Evolutionary conservation across 345 rosid genomes (phyloP), one percentile per base, ranked within the genome.

Genomic region (Euclidium syriacum): DNA sequence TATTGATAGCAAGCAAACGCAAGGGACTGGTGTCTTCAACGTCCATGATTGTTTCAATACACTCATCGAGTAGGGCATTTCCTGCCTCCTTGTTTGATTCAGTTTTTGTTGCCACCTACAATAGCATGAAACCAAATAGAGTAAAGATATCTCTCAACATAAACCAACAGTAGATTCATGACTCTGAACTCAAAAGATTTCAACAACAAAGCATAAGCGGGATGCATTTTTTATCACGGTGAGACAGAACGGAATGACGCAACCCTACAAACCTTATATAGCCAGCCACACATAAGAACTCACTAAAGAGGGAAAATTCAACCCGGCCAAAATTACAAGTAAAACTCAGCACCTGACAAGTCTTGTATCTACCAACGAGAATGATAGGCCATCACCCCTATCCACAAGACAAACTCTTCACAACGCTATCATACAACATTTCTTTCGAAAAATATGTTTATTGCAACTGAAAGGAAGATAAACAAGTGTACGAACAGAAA

Each of bases 11-110:
- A 73, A 95, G 97, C 68, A 95, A 97, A 71, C 99, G 89, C 64
- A 95, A 81, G 62, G 96, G 95, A 78, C 82, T 86, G 74, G 81
- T 87, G 65, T 94, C 99, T 77, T 90, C 99, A 71, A 90, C 79
- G 81, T 96, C 90, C 97, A 90, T 85, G 59, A 94, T 94, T 55
- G 99, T 94, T 67, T 85, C 95, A 68, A 94, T 97, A 74, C 96
- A 94, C 72, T 94, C 95, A 75, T 94, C 90, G 22, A 94, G 82
- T 77, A 94, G 87, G 14, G 99, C 99, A 78, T 90, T 90, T 56
- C 99, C 99, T n/a, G 97, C 95, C 77, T 94, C 90, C 78, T 90
- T 94, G 75, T 94, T 90, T 58, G 99, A 81, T 74, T 94, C 97
- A 5, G 97, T 90, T 86, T 87, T 94, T 61, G 99, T 90, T 55